Percentiles rank a stretch among this genome's conserved stretches.
phyloP scores from a whole-genome alignment of 2,329 filamentous ascomycete genomes.

The Colletotrichum trifolii region DNA sequence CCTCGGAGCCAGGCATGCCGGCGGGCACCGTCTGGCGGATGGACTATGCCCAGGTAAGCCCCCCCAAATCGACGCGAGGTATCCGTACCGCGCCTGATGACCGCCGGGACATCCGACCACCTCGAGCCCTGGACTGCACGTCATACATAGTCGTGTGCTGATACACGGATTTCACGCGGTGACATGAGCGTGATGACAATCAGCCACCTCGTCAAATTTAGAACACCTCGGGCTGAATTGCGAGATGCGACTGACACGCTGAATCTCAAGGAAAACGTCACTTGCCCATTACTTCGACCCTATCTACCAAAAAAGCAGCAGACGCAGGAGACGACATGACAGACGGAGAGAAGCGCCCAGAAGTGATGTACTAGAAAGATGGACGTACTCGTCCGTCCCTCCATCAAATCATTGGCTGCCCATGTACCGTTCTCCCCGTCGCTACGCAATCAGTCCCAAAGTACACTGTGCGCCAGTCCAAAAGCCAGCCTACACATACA shows the following conservation, averaged over 20 bases:
- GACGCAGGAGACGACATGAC: conserved; percentile 15
- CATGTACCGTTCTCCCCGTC: neutral
- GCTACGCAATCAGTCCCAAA: conserved; percentile 24
- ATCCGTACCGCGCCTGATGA: conserved; percentile 11
- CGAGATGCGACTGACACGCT: neutral
- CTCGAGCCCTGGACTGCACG: neutral
- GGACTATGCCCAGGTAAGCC: no score
- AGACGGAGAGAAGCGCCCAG: conserved; percentile 1
- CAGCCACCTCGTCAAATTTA: no score
- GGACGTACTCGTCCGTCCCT: neutral
- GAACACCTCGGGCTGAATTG: no score
- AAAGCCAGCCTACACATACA: conserved; percentile 23
- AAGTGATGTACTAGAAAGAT: neutral
- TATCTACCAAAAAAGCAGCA: conserved; percentile 33
- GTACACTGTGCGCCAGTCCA: conserved; percentile 25
- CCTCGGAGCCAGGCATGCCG: conserved; percentile 7
- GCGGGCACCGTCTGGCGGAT: neutral
- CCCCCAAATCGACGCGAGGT: conserved; percentile 13
- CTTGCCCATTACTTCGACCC: conserved; percentile 35
- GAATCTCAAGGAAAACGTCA: conserved; percentile 21
- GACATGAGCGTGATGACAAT: no score
- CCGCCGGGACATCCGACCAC: conserved; percentile 18
- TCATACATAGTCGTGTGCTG: neutral
- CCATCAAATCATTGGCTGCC: neutral
- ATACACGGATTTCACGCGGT: no score